Evolutionary conservation across 495 filamentous ascomycete species (phyloP), one percentile per base, ranked within the genome.

Genomic region (Penicillium ochrochloron): DNA sequence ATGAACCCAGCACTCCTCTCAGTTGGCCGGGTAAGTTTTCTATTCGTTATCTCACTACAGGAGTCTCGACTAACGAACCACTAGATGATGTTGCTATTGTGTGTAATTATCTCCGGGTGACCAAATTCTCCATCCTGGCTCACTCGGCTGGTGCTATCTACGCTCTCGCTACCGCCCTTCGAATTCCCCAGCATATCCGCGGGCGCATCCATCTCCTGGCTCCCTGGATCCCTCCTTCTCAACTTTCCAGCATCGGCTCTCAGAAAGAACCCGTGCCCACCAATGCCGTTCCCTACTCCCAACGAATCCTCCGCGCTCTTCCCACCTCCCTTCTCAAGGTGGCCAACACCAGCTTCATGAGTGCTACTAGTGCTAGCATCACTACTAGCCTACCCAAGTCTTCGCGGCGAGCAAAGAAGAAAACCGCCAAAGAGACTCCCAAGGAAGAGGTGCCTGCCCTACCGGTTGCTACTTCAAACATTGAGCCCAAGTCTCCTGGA

Each of bases 111-210:
- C 84, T 98, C 56, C 93, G 92, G 69, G 95, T 99, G 64, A 95
- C 89, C 23, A 97, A 97, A 65, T 98, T 99, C 75, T 97, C 94
- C 17, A 92, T 99, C 35, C 84, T 99, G 7, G 95, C 96, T n/a
- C 95, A 99, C 73, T 97, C 93, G 11, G 95, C 95, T 11, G 95
- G 95, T 25, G 96, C 95, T 21, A 97, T 99, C 61, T 99, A 99
- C 70, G 96, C 95, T 29, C 87, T 99, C 29, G 96, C 95, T 21
- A 98, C 96, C 0, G 95, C 96, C 6, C 83, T 99, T 29, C 90
- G 95, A 50, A 95, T 99, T 83, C 94, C 96, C 17, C 93, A 97
- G 67, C 92, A 97, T 73, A 95, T 99, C 65, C 89, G 94, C 17
- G 94, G 96, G 29, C 90, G 92, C 35, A 94, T 99, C 27, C 95